phyloP scores from a whole-genome alignment of 2,329 filamentous ascomycete genomes.

The Fusarium succisae region DNA sequence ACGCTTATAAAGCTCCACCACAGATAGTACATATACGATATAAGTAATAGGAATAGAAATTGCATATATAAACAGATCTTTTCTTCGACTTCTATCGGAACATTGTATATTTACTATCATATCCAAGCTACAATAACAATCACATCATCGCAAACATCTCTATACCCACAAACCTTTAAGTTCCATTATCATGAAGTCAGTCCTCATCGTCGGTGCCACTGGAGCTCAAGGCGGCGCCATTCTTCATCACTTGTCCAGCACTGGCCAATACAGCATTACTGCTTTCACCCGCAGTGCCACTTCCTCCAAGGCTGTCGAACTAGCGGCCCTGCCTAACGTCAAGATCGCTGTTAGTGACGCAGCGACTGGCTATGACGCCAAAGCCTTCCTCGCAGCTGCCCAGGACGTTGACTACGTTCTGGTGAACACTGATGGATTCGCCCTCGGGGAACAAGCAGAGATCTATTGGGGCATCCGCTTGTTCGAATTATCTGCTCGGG shows the following conservation, averaged over 20 bases:
- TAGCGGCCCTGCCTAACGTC: not conserved
- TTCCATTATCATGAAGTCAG: not conserved
- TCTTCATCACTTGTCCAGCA: not conserved
- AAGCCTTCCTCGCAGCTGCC: not conserved
- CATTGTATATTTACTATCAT: accelerated
- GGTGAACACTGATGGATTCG: not conserved
- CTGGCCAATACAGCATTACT: not conserved
- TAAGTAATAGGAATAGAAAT: accelerated
- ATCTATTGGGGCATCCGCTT: not conserved
- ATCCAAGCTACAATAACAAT: accelerated
- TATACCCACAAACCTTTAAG: accelerated
- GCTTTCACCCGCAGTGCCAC: not conserved
- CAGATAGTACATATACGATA: too few relatives aligned
- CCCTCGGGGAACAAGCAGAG: not conserved
- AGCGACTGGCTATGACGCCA: not conserved
- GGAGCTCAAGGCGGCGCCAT: not conserved
- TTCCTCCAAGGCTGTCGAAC: not conserved
- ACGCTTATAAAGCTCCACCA: not conserved
- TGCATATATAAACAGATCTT: accelerated
- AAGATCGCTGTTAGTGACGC: not conserved
- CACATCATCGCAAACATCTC: too few relatives aligned
- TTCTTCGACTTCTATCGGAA: accelerated
- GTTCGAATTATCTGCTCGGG: not conserved
- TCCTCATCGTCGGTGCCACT: not conserved
- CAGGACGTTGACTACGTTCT: not conserved